Evolutionary conservation across 2,329 filamentous ascomycete species (phyloP).

Genomic region (Harringtonia lauricola): DNA sequence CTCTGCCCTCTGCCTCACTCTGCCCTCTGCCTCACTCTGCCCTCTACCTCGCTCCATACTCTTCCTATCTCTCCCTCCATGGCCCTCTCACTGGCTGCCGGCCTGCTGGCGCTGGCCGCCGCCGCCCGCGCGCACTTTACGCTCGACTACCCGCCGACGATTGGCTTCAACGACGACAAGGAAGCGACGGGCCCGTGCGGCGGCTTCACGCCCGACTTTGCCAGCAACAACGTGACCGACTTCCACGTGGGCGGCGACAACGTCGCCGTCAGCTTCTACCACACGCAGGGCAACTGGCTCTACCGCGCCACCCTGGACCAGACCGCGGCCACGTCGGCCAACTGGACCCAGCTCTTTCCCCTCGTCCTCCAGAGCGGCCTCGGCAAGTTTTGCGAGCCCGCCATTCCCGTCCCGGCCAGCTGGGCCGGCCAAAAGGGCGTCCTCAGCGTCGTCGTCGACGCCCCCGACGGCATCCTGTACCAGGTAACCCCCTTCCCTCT

Average conservation of each 20-base stretch:
- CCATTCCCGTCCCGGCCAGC: conserved; percentile 34
- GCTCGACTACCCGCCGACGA: conserved; percentile 32
- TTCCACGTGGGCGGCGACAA: conserved; percentile 48
- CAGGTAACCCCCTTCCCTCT: conserved; percentile 34
- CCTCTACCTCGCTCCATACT: too few relatives aligned
- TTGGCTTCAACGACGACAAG: conserved; percentile 37
- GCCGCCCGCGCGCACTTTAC: conserved; percentile 41
- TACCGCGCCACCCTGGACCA: conserved; percentile 45
- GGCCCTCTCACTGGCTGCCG: conserved; percentile 22
- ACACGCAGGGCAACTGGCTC: conserved; percentile 43
- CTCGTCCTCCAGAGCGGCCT: conserved; percentile 42
- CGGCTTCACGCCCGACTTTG: conserved; percentile 35
- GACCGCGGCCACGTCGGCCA: conserved; percentile 28
- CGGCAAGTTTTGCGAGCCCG: conserved; percentile 41
- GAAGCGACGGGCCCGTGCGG: conserved; percentile 41
- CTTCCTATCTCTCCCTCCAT: conserved; percentile 15
- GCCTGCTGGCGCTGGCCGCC: conserved; percentile 26
- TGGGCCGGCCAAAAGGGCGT: conserved; percentile 45
- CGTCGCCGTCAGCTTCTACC: conserved; percentile 34
- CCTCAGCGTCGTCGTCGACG: conserved; percentile 38
- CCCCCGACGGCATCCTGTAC: conserved; percentile 44
- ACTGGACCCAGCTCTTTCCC: conserved; percentile 45
- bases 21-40: background rate
- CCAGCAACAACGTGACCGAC: conserved; percentile 26
- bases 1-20: background rate